Base-by-base conservation (phyloP, 495 filamentous ascomycete species). In the Penicillium bovifimosum region DNA sequence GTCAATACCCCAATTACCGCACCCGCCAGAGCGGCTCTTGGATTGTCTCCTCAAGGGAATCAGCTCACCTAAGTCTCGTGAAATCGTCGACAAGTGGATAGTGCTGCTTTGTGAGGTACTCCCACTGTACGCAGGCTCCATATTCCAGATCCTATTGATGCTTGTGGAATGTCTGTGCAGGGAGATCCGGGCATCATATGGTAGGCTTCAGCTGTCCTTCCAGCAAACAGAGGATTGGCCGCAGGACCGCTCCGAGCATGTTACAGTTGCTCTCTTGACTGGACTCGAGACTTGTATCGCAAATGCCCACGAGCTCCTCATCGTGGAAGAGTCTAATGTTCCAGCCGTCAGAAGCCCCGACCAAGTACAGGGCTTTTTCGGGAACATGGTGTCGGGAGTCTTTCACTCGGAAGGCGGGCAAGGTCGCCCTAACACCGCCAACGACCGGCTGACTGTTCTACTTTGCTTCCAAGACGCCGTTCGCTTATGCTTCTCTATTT, bases 381-480 rank as follows among this genome's bases (percentile, higher is more conserved):
- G 92, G 14, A 96, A 91, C 58, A 95, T 97, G 88, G 90, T 96
- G 1, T 93, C 91, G 1, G 91, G 91, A 0, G 88, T 96, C 0
- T 96, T 96, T 65, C 77, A 86, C 8, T 80, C 87, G 0, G 92
- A 97, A 47, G 76, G 83, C 6, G 84, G 77, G 3, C 90, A 90
- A 47, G 74, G 80, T 20, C 80, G 90, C 35, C 86, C 85, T 40
- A 80, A 83, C 13, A 86, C 88, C 11, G 91, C 90, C n/a, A 99
- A 97, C 61, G 91, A 92, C 55, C 77, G 92, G 34, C 76, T 99
- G 20, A 96, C 91, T 0, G 93, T 99, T 16, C 71, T 96, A 9
- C 77, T 99, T n/a, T 91, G 91, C 28, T 96, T 99, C 68, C 91
- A 97, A 67, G 93, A 99, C 66, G 88, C 90, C 10, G 87, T 96